A percentile compares a stretch with the other conserved stretches of the same genome.
These are phyloP conservation scores for Euptelea pleiosperma DNA, from an alignment of 164 flowering plant species.

Conservation along the genomic window DNA sequence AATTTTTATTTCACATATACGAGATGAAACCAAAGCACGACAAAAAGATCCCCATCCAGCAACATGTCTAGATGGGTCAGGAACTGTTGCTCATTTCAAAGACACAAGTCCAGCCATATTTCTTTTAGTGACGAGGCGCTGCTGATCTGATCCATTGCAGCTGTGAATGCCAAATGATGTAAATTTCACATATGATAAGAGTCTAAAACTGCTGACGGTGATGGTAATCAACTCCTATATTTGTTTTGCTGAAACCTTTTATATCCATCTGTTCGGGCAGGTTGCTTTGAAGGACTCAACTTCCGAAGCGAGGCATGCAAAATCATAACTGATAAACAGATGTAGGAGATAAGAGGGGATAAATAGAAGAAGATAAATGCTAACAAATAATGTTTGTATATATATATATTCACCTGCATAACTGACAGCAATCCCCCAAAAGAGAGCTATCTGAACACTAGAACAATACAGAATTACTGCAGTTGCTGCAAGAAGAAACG, in stretches of 20 bases:
- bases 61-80: no score
- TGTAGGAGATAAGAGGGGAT: not conserved
- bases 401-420: constrained; percentile 51
- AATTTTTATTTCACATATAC: no score
- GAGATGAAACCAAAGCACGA: no score
- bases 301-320: constrained; percentile 64
- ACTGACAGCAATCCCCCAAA: constrained; percentile 54
- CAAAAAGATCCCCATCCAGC: no score
- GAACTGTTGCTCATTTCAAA: no score
- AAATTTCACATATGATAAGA: no score
- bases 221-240: constrained; percentile 13
- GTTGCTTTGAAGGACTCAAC: constrained; percentile 56
- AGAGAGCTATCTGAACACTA: constrained; percentile 71
- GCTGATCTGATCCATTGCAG: no score
- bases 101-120: no score
- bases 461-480: constrained; percentile 52
- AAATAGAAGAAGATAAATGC: not conserved
- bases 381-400: not conserved
- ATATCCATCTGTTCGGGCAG: constrained; percentile 19
- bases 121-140: no score
- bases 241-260: constrained; percentile 21
- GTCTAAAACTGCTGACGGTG: not conserved
- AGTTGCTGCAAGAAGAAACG: constrained; percentile 49
- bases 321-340: constrained; percentile 37
- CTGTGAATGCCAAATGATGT: no score